phyloP scores from a whole-genome alignment of 805 yeast species.

The Scheffersomyces ergatensis region DNA sequence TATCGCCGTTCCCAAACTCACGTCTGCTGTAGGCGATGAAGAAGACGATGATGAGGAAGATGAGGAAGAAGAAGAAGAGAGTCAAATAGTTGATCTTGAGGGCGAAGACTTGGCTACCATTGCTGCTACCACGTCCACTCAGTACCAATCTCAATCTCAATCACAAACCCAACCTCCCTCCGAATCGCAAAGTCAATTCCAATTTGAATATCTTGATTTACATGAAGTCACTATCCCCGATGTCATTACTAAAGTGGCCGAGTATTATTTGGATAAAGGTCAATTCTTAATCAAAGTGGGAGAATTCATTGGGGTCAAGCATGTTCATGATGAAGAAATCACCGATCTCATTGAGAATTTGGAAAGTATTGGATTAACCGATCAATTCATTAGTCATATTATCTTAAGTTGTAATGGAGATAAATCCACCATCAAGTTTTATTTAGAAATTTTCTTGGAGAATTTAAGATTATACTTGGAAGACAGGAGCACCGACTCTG shows the following conservation, averaged over 20 bases:
- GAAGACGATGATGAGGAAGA: conserved; percentile 7
- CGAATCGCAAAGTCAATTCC: neutral
- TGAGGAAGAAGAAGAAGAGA: neutral
- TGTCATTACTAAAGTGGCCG: conserved; percentile 1
- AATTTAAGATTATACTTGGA: neutral
- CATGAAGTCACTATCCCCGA: conserved; percentile 4
- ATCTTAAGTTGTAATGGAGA: conserved; percentile 3
- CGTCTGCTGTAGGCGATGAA: conserved; percentile 1
- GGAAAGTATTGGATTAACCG: conserved; percentile 15
- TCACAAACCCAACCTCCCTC: neutral
- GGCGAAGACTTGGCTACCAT: neutral
- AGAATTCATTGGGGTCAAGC: neutral
- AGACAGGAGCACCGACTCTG: neutral
- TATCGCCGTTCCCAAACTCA: conserved; percentile 5
- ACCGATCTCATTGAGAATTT: conserved; percentile 3
- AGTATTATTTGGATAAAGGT: neutral
- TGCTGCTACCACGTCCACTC: neutral
- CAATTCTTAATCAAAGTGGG: conserved; percentile 1
- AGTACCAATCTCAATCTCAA: neutral
- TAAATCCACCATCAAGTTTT: neutral
- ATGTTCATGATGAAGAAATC: neutral
- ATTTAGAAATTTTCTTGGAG: neutral
- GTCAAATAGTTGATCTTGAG: neutral
- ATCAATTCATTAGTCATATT: conserved; percentile 14
- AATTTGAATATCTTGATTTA: conserved; percentile 5